Evolutionary conservation across 1,284 basidiomycete species (phyloP), one percentile per base, ranked within the genome.

Genomic region (Ceratobasidium sp.): DNA sequence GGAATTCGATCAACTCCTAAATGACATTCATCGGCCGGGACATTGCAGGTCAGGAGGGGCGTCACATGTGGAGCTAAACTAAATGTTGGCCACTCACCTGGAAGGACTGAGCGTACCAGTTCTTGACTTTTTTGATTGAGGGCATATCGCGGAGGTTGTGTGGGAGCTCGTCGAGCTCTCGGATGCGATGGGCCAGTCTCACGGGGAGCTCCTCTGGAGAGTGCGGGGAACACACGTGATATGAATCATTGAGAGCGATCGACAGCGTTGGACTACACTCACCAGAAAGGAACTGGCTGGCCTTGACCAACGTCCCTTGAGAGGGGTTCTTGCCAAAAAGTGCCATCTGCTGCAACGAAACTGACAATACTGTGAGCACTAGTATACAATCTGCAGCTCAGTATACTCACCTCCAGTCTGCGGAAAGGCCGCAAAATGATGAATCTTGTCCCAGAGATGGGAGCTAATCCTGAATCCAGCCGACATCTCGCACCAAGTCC

Each of bases 91-190:
- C 23, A 80, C 85, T 71, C 66, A 95, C 95, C 83, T 98, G 92
- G 76, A 99, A 99, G 16, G 93, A 95, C 81, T 99, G 93, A 0
- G 95, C 96, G 77, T 99, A 99, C 96, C 96, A 99, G 76, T 97
- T 89, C 81, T 96, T 96, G 73, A 99, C 96, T 76, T 92, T 94
- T 73, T 90, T 87, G 73, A 99, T 98, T 54, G 90, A 93, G 0
- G 91, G 88, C 95, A 97, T 98, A 69, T 88, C 86, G 75, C 88
- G 89, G 70, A 99, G 83, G 60, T 93, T 90, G 78, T 98, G 91
- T 0, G 97, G 96, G 3, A 99, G 84, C 74, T 94, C 88, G 75
- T 98, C 94, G 42, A 99, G 86, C 80, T 99, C 96, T 77, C 96
- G 95, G 46, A 97, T 95, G 39, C 97, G 86, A 77, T 99, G 96